These are phyloP conservation scores for Eucalyptus regnans DNA, from an alignment of 345 rosid genomes.

Conservation along the genomic window DNA sequence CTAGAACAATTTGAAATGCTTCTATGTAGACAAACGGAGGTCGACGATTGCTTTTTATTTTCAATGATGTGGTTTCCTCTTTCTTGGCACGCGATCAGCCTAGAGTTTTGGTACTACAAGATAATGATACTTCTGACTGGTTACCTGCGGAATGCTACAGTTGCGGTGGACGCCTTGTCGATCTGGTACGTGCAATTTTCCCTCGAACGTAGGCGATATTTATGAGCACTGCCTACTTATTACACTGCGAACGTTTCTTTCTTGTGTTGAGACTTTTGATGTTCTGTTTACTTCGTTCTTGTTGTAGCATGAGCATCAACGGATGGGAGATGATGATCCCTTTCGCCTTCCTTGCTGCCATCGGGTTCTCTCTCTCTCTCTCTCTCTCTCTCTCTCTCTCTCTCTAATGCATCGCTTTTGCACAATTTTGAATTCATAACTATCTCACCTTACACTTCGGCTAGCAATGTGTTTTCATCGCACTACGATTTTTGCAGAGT, in stretches of 20 bases:
- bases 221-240: background rate
- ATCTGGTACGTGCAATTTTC: background rate
- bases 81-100: background rate
- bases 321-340: constrained; percentile 34
- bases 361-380: constrained; percentile 4
- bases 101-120: constrained; percentile 29
- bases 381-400: background rate
- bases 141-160: constrained; percentile 4
- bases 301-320: constrained; percentile 16
- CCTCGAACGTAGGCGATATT: background rate
- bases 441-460: background rate
- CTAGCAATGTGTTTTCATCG: background rate
- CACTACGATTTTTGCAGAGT: constrained; percentile 3
- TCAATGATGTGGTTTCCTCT: background rate
- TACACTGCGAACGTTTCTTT: background rate
- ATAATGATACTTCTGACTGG: constrained; percentile 26
- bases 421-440: background rate
- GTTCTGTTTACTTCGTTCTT: background rate
- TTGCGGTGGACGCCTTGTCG: constrained; percentile 23
- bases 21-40: no score
- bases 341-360: constrained; percentile 24
- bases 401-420: background rate
- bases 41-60: background rate
- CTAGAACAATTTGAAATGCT: background rate
- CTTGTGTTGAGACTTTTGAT: background rate